Evolutionary conservation across 192 early-diverging fungal species (phyloP).

Genomic region (Coemansia aciculifera): DNA sequence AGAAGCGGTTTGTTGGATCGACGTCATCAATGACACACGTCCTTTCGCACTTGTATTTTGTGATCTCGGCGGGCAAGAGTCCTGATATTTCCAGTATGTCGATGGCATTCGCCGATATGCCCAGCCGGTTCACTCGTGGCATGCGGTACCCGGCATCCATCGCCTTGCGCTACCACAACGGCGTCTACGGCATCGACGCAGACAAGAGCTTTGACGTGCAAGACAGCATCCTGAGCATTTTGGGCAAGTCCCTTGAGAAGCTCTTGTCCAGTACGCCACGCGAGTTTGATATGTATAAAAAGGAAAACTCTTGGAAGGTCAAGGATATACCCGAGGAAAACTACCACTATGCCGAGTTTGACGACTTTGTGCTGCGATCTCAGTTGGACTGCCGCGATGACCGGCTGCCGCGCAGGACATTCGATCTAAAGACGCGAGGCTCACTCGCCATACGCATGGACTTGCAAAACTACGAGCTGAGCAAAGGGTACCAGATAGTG

Average conservation of each 20-base stretch:
- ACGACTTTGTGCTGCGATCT: conserved; percentile 78
- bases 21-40: conserved; percentile 83
- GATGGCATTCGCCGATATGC: conserved; percentile 61
- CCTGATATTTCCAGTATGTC: conserved; percentile 66
- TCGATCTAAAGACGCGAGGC: conserved; percentile 93
- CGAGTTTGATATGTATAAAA: conserved; percentile 71
- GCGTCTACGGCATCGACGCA: conserved; percentile 79
- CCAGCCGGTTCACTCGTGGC: conserved; percentile 62
- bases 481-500: conserved; percentile 69
- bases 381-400: conserved; percentile 86
- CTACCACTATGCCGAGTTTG: conserved; percentile 69
- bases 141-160: conserved; percentile 70
- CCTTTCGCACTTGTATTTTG: conserved; percentile 76
- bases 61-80: conserved; percentile 63
- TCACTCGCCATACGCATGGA: conserved; percentile 81
- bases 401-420: conserved; percentile 72
- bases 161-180: conserved; percentile 66
- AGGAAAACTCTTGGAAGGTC: conserved; percentile 58
- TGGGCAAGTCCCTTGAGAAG: conserved; percentile 89
- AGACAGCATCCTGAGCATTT: conserved; percentile 69
- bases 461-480: conserved; percentile 67
- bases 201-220: conserved; percentile 75
- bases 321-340: conserved; percentile 60
- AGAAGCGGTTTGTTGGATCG: conserved; percentile 73
- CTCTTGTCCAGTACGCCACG: conserved; percentile 68